Base-by-base conservation (phyloP, 2,329 filamentous ascomycete species). In the Thelonectria rubi region DNA sequence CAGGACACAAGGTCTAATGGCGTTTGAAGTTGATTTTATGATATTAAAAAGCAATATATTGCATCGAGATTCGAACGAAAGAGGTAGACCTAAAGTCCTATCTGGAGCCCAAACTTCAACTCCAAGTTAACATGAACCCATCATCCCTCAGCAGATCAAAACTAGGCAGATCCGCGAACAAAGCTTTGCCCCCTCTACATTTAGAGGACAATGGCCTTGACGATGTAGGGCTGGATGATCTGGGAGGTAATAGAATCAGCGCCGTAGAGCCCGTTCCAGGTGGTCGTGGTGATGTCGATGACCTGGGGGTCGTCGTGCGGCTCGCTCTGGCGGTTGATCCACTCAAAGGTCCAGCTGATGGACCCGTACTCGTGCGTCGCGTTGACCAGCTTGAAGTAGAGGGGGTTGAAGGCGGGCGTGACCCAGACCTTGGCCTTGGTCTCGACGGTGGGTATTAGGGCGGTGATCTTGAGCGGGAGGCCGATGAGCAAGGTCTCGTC, bases 241-340 rank as follows among this genome's bases (percentile, higher is more conserved):
- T 26, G 15, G 1, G 21, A 34, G 21, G 21, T 53, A 24, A 26
- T 7, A 4, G 50, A n/a, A 32, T 12, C 14, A 8, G 37, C 34
- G 9, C 49, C 49, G 7, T 42, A 15, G 12, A 40, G 14, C 5
- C 49, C 49, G 17, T 43, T 43, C n/a, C 21, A 53, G 73, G 39
- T 58, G 43, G 24, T 54, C 15, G 56, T 58, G 20, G 46, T 57
- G 15, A 60, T 21, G 15, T 61, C 39, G 17, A 61, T 20, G 15
- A 43, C 14, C 32, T 61, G 58, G 5, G 53, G 49, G 42, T 48
- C 52, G 18, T 50, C 40, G 6, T 21, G 42, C 1, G 26, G 24
- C 2, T 21, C 48, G 14, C 34, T 40, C 21, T 53, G 53, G 34
- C 26, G 21, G 18, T 57, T 57, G 43, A 18, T 40, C 58, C 58